Evolutionary conservation across 441 rosid species (phyloP).

Genomic region (Adansonia madagascariensis): DNA sequence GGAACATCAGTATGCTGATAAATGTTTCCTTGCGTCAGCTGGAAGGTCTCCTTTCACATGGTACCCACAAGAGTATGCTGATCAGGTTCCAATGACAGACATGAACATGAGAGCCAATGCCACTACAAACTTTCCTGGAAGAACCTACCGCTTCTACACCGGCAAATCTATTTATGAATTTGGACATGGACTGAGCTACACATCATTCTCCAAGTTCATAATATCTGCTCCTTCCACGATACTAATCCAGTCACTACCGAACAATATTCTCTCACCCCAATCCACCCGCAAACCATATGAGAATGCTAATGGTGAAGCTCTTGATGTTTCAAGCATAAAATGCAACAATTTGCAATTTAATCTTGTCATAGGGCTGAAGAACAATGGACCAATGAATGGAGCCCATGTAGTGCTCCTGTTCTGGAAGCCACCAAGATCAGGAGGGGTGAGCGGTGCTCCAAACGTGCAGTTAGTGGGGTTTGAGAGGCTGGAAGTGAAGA

Average conservation of each 20-base stretch:
- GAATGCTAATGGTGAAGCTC: constrained; percentile 24
- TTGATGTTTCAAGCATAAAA: constrained; percentile 34
- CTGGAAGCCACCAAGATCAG: constrained; percentile 32
- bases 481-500: constrained; percentile 38
- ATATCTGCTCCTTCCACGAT: constrained; percentile 41
- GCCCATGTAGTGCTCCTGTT: constrained; percentile 40
- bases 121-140: constrained; percentile 44
- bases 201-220: constrained; percentile 43
- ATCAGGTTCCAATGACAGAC: constrained; percentile 53
- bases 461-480: constrained; percentile 44
- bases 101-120: constrained; percentile 55
- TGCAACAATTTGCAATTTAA: constrained; percentile 33
- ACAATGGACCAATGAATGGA: constrained; percentile 39
- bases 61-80: constrained; percentile 45
- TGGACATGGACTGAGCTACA: constrained; percentile 59
- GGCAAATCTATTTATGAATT: constrained; percentile 41
- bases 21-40: constrained; percentile 15
- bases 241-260: neutral
- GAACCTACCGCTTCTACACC: constrained; percentile 49
- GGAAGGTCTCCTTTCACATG: constrained; percentile 61
- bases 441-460: constrained; percentile 29
- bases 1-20: neutral
- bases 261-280: neutral
- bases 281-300: neutral
- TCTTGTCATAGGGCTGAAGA: constrained; percentile 36